Conservation (phyloP, 371 early-diverging fungal genomes). For the Chytridium lagenaria region DNA sequence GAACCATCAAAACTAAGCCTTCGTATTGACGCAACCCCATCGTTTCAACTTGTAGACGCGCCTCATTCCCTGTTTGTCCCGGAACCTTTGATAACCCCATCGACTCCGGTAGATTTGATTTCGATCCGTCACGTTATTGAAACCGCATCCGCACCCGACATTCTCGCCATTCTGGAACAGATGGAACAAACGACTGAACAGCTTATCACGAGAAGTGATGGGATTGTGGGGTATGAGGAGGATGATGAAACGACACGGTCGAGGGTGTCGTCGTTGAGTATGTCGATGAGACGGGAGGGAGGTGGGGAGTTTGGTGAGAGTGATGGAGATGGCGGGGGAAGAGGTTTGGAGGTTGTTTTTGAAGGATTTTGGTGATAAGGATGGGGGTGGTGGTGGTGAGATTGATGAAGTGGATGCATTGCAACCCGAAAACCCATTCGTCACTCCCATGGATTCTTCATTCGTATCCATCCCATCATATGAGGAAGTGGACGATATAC, state of each 20-base stretch:
- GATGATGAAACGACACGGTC: neutral
- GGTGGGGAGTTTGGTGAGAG: neutral
- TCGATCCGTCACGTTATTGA: too few relatives aligned
- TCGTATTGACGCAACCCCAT: too few relatives aligned
- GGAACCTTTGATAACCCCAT: too few relatives aligned
- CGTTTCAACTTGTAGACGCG: too few relatives aligned
- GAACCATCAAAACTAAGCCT: too few relatives aligned
- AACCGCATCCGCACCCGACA: slow-evolving; percentile 5
- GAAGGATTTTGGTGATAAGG: neutral
- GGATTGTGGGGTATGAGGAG: neutral
- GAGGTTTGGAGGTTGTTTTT: too few relatives aligned
- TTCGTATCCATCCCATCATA: neutral
- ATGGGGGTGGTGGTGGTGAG: neutral
- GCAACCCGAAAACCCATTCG: neutral
- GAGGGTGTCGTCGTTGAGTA: neutral
- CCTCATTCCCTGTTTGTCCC: too few relatives aligned
- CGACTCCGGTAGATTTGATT: too few relatives aligned
- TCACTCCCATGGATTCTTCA: neutral
- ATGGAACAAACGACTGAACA: neutral
- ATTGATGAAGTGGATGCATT: neutral
- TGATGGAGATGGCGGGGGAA: neutral
- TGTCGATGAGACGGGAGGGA: neutral
- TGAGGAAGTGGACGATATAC: neutral
- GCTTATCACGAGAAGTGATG: neutral
- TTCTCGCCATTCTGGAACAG: slow-evolving; percentile 1